These are phyloP conservation scores for Penicillium longicatenatum DNA, from an alignment of 495 filamentous ascomycete genomes.

Conservation along the genomic window DNA sequence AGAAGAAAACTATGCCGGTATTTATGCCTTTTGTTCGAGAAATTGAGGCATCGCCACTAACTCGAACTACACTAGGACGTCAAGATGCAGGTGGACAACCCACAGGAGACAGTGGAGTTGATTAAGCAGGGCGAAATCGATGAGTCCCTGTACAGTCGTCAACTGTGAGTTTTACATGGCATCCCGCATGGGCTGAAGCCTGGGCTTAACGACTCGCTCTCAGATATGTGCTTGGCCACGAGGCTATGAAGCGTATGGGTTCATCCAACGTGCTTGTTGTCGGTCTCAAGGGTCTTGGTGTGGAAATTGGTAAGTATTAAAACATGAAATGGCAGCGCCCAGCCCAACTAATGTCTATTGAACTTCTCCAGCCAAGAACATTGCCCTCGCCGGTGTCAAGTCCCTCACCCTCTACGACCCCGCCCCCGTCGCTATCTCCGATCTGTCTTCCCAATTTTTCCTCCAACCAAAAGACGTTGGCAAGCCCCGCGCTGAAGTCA, in stretches of 20 bases:
- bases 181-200: neutral
- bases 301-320: conserved; percentile 75
- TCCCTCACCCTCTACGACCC: conserved; percentile 86
- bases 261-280: conserved; percentile 93
- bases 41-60: conserved; percentile 21
- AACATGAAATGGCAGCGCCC: conserved; percentile 1
- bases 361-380: conserved; percentile 78
- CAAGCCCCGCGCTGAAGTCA: conserved; percentile 83
- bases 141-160: conserved; percentile 95
- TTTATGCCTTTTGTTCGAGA: conserved; percentile 34
- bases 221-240: conserved; percentile 92
- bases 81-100: conserved; percentile 81
- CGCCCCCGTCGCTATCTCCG: conserved; percentile 74
- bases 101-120: conserved; percentile 54
- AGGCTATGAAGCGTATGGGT: conserved; percentile 99
- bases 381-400: conserved; percentile 93
- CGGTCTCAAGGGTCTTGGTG: conserved; percentile 89
- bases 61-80: conserved; percentile 48
- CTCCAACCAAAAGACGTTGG: conserved; percentile 85
- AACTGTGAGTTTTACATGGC: conserved; percentile 61
- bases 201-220: conserved; percentile 9
- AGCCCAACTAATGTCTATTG: conserved; percentile 6
- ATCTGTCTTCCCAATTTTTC: conserved; percentile 97
- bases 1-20: conserved; percentile 85
- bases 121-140: conserved; percentile 80